Conservation (phyloP, 768 basidiomycete species). For the Floccularia luteovirens region DNA sequence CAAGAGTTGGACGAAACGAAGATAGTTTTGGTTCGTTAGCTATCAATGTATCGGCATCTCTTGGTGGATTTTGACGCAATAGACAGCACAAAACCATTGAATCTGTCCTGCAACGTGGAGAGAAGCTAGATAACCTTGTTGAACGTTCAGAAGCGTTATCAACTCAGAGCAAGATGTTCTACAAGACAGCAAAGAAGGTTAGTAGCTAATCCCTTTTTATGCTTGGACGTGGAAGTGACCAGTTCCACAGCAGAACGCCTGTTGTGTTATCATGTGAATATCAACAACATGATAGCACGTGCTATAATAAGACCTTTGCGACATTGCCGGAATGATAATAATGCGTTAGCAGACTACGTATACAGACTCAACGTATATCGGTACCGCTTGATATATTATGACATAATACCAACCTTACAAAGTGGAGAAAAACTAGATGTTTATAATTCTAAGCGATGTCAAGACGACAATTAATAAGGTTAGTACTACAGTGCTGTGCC, state of each 20-base stretch:
- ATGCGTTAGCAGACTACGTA: too few relatives aligned
- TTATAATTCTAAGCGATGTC: too few relatives aligned
- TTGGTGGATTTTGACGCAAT: slow-evolving; percentile 2
- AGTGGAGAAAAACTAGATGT: too few relatives aligned
- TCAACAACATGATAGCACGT: slow-evolving; percentile 6
- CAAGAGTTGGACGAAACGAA: slow-evolving; percentile 98
- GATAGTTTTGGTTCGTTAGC: slow-evolving; percentile 78
- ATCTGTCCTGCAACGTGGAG: slow-evolving; percentile 90
- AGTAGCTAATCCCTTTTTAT: slow-evolving; percentile 11
- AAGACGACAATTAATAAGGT: too few relatives aligned
- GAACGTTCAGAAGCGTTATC: slow-evolving; percentile 88
- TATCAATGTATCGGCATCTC: not conserved
- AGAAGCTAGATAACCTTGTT: slow-evolving; percentile 93
- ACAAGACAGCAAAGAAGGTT: slow-evolving; percentile 99
- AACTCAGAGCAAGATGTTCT: slow-evolving; percentile 94
- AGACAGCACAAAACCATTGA: slow-evolving; percentile 97
- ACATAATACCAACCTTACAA: too few relatives aligned
- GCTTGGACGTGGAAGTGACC: not conserved
- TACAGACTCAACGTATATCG: too few relatives aligned
- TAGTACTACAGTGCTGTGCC: too few relatives aligned
- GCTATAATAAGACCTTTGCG: too few relatives aligned
- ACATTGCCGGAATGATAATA: too few relatives aligned
- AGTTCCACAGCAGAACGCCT: slow-evolving; percentile 84
- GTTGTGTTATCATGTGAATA: slow-evolving; percentile 75
- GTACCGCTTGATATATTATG: too few relatives aligned